Evolutionary conservation across 2,329 filamentous ascomycete genomes (phyloP).

Genomic region (Triangularia verruculosa): DNA sequence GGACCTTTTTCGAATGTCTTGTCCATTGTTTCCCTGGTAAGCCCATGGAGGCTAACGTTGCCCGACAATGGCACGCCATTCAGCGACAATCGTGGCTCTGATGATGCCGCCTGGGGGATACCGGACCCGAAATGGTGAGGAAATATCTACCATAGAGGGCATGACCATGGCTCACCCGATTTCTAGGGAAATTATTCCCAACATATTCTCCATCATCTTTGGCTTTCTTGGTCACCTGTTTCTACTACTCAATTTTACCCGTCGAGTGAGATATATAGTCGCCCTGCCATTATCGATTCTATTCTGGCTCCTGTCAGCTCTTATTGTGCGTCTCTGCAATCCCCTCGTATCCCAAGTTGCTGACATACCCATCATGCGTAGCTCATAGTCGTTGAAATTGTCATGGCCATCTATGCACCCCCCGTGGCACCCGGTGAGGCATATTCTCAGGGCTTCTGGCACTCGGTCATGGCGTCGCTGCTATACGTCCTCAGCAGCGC

Average conservation of each 20-base stretch:
- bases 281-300: conserved; percentile 65
- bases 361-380: conserved; percentile 29
- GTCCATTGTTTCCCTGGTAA: conserved; percentile 64
- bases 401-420: conserved; percentile 52
- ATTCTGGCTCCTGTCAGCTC: conserved; percentile 62
- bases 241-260: conserved; percentile 67
- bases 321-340: conserved; percentile 44
- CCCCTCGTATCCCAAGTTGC: neutral
- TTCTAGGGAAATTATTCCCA: conserved; percentile 56
- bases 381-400: conserved; percentile 56
- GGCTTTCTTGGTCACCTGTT: conserved; percentile 67
- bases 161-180: neutral
- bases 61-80: conserved; percentile 44
- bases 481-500: conserved; percentile 62
- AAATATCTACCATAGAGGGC: neutral
- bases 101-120: conserved; percentile 52
- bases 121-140: conserved; percentile 59
- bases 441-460: conserved; percentile 69
- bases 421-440: conserved; percentile 44
- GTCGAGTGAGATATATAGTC: conserved; percentile 62
- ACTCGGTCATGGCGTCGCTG: conserved; percentile 61
- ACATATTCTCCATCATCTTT: conserved; percentile 60
- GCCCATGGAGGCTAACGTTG: conserved; percentile 55
- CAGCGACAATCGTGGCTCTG: conserved; percentile 34
- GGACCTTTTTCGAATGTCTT: conserved; percentile 69